These are phyloP conservation scores for Sporisorium sorghi DNA, from an alignment of 1,284 basidiomycete species.

Conservation along the genomic window DNA sequence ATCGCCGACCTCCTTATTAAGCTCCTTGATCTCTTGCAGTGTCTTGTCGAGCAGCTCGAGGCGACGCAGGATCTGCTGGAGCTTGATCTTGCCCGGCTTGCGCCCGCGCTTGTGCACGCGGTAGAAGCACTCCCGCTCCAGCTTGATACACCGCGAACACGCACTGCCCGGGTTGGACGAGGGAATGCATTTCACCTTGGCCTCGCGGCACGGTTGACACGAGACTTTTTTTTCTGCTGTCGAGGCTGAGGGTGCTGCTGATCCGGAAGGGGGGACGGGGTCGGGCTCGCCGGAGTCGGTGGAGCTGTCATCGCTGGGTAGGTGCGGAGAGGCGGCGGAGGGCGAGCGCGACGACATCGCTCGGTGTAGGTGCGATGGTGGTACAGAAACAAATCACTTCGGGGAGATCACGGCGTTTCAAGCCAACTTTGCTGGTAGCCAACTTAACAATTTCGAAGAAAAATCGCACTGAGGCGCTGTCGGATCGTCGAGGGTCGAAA, in stretches of 20 bases:
- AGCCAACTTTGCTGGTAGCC: too few species aligned
- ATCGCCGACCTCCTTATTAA: slow-evolving; percentile 35
- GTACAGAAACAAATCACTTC: too few species aligned
- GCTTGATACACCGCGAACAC: slow-evolving; percentile 31
- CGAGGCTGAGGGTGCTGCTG: too few species aligned
- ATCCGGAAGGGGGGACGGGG: too few species aligned
- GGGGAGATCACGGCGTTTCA: too few species aligned
- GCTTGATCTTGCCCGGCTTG: slow-evolving; percentile 49
- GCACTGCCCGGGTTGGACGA: background rate
- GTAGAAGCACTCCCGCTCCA: slow-evolving; percentile 31
- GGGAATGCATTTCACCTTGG: slow-evolving; percentile 44
- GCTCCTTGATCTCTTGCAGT: slow-evolving; percentile 23
- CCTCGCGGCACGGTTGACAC: slow-evolving; percentile 39
- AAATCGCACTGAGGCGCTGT: too few species aligned
- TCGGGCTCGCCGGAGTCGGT: too few species aligned
- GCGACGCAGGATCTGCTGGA: slow-evolving; percentile 37
- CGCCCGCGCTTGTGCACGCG: slow-evolving; percentile 35
- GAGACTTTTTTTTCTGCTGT: slow-evolving; percentile 31
- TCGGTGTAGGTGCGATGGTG: too few species aligned
- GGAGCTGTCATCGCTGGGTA: background rate
- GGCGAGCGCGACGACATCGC: too few species aligned
- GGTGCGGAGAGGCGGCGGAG: too few species aligned
- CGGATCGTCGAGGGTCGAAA: too few species aligned
- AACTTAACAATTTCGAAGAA: too few species aligned
- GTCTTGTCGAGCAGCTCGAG: slow-evolving; percentile 36